Percentiles rank a stretch among this genome's conserved stretches.
phyloP scores from a whole-genome alignment of 2,329 filamentous ascomycete species.

The Fusarium coicis region DNA sequence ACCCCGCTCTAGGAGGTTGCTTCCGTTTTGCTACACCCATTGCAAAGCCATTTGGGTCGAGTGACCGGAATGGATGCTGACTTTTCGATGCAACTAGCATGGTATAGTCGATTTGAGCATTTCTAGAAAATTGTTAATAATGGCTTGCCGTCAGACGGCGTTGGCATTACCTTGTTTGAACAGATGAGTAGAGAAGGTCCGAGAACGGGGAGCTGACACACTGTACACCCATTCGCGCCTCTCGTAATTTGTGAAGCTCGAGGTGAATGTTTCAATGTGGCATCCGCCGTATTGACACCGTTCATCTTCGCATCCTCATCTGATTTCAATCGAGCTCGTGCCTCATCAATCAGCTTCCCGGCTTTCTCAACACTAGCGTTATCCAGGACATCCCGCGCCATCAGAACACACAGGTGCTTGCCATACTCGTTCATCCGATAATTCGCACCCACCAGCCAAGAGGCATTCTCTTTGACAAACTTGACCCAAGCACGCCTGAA shows the following conservation, averaged over 20 bases:
- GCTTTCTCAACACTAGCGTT: constrained; percentile 57
- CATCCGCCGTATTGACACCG: constrained; percentile 24
- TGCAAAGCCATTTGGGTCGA: constrained; percentile 57
- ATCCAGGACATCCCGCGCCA: constrained; percentile 59
- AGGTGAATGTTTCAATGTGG: constrained; percentile 43
- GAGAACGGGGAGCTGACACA: constrained; percentile 61
- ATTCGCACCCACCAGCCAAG: constrained; percentile 62
- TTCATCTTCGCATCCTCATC: constrained; percentile 14
- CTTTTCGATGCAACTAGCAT: constrained; percentile 57
- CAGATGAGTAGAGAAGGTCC: constrained; percentile 62
- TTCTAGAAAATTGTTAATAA: constrained; percentile 47
- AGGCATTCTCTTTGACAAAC: constrained; percentile 62
- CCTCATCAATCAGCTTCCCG: constrained; percentile 56
- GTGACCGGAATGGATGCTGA: constrained; percentile 51
- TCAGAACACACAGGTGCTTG: constrained; percentile 63
- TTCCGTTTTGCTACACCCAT: constrained; percentile 49
- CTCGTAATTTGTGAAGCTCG: constrained; percentile 53
- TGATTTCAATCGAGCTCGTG: constrained; percentile 46
- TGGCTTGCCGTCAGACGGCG: background rate
- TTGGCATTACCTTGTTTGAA: constrained; percentile 58
- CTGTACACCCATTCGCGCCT: constrained; percentile 57
- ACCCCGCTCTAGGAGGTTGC: constrained; percentile 44
- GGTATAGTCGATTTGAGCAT: constrained; percentile 59
- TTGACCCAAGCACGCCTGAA: constrained; percentile 62
- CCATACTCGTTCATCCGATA: constrained; percentile 64